phyloP scores from a whole-genome alignment of 192 early-diverging fungal species.

The Coemansia sp. region DNA sequence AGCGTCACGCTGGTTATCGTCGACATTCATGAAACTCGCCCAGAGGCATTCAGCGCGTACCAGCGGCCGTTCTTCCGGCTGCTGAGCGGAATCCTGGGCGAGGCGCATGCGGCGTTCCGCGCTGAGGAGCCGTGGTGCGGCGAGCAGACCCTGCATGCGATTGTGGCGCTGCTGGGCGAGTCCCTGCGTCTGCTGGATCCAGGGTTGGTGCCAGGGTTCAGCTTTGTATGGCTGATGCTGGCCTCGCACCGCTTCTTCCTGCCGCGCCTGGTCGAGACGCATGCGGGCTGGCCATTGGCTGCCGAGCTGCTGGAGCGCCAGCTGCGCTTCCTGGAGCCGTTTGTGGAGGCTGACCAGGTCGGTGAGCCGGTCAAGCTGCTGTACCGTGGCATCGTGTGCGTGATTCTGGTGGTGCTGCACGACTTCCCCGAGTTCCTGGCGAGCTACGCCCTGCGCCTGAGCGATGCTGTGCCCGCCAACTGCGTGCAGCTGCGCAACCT shows the following conservation, averaged over 20 bases:
- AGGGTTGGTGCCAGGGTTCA: slow-evolving; percentile 84
- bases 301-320: slow-evolving; percentile 79
- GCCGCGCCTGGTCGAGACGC: slow-evolving; percentile 76
- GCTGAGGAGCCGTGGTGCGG: slow-evolving; percentile 37
- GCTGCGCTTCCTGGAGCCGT: slow-evolving; percentile 85
- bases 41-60: slow-evolving; percentile 68
- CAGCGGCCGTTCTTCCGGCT: slow-evolving; percentile 90
- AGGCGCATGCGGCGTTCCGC: slow-evolving; percentile 56
- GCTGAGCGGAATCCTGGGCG: slow-evolving; percentile 78
- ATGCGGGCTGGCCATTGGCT: slow-evolving; percentile 84
- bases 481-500: slow-evolving; percentile 96
- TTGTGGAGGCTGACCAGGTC: slow-evolving; percentile 68
- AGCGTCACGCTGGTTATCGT: slow-evolving; percentile 84
- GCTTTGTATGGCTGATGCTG: slow-evolving; percentile 91
- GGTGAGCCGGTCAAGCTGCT: slow-evolving; percentile 75
- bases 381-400: slow-evolving; percentile 86
- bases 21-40: slow-evolving; percentile 77
- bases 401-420: slow-evolving; percentile 88
- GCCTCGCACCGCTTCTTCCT: slow-evolving; percentile 92
- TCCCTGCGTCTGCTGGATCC: slow-evolving; percentile 86
- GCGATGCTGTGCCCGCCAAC: slow-evolving; percentile 83
- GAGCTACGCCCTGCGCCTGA: slow-evolving; percentile 86
- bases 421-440: slow-evolving; percentile 98
- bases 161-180: slow-evolving; percentile 32
- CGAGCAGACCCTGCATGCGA: slow-evolving; percentile 9